Percentiles rank a stretch among this genome's conserved stretches.
Conservation (phyloP, 805 yeast species). For the Cyberlindnera amylophila region DNA sequence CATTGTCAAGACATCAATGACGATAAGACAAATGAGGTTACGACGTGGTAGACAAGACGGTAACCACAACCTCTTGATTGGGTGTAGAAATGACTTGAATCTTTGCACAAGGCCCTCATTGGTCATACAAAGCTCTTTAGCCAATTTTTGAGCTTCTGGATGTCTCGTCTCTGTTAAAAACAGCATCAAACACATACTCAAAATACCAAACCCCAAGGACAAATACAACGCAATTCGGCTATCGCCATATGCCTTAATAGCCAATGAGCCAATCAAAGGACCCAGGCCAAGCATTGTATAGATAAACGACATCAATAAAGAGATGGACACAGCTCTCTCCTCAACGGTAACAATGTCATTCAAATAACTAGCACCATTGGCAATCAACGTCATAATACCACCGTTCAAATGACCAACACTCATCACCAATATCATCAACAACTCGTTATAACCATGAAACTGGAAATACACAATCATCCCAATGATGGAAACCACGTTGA, state of each 20-base stretch:
- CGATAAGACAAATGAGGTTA: constrained; percentile 18
- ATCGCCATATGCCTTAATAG: constrained; percentile 11
- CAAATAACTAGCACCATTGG: constrained; percentile 25
- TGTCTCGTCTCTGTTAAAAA: constrained; percentile 20
- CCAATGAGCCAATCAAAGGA: constrained; percentile 23
- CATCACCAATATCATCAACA: constrained; percentile 8
- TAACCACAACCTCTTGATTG: constrained; percentile 22
- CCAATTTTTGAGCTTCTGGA: constrained; percentile 18
- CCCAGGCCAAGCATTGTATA: constrained; percentile 24
- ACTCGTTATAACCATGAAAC: constrained; percentile 6
- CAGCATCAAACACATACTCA: constrained; percentile 7
- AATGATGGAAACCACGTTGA: constrained; percentile 14
- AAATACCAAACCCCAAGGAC: constrained; percentile 9
- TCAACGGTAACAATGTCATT: constrained; percentile 18
- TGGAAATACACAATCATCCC: constrained; percentile 17
- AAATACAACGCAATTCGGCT: constrained; percentile 7
- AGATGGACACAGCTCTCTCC: constrained; percentile 19
- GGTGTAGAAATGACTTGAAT: constrained; percentile 15
- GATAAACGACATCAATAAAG: constrained; percentile 23
- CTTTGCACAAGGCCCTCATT: no score
- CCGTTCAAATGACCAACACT: constrained; percentile 21
- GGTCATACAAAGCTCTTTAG: no score
- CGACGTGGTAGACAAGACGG: constrained; percentile 20
- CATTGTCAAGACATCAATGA: constrained; percentile 22
- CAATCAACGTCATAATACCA: constrained; percentile 24